A percentile compares a stretch with the other conserved stretches of the same genome.
These are phyloP conservation scores for Sindora glabra DNA, from an alignment of 306 rosid species.

Conservation along the genomic window DNA sequence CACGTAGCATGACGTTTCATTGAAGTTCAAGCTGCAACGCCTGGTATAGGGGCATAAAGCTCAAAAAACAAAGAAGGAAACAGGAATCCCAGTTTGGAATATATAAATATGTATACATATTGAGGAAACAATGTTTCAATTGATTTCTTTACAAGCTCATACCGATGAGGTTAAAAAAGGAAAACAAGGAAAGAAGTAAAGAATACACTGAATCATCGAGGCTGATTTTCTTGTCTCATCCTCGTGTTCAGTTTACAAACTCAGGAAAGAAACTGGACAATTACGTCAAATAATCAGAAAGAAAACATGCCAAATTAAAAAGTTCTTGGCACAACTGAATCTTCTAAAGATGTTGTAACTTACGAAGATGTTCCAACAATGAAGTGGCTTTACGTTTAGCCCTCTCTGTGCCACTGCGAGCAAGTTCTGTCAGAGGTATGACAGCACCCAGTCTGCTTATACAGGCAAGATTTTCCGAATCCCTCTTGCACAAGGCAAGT, in stretches of 20 bases:
- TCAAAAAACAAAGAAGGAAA: background rate
- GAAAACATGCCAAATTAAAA: slow-evolving; percentile 18
- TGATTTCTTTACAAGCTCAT: slow-evolving; percentile 49
- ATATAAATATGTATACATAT: too few relatives aligned
- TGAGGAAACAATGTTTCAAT: slow-evolving; percentile 32
- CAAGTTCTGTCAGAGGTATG: slow-evolving; percentile 75
- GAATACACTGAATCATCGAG: slow-evolving; percentile 50
- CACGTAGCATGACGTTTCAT: too few relatives aligned
- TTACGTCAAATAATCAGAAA: slow-evolving; percentile 32
- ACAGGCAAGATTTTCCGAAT: slow-evolving; percentile 63
- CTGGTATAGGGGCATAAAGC: too few relatives aligned
- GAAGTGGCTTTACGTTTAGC: slow-evolving; percentile 89
- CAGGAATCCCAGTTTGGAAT: slow-evolving; percentile 13
- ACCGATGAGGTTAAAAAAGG: slow-evolving; percentile 19
- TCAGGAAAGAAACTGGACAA: slow-evolving; percentile 26
- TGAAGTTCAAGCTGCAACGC: too few relatives aligned
- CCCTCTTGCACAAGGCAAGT: slow-evolving; percentile 84
- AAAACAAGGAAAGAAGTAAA: slow-evolving; percentile 20
- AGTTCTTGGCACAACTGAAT: slow-evolving; percentile 21
- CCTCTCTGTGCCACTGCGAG: slow-evolving; percentile 76
- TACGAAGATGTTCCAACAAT: slow-evolving; percentile 77
- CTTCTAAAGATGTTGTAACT: slow-evolving; percentile 47
- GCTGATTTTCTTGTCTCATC: slow-evolving; percentile 44
- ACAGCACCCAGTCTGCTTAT: slow-evolving; percentile 82
- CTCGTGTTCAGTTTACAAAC: slow-evolving; percentile 47